These are phyloP conservation scores for Musa balbisiana DNA, from an alignment of 202 grass and related monocot genomes.

Conservation along the genomic window DNA sequence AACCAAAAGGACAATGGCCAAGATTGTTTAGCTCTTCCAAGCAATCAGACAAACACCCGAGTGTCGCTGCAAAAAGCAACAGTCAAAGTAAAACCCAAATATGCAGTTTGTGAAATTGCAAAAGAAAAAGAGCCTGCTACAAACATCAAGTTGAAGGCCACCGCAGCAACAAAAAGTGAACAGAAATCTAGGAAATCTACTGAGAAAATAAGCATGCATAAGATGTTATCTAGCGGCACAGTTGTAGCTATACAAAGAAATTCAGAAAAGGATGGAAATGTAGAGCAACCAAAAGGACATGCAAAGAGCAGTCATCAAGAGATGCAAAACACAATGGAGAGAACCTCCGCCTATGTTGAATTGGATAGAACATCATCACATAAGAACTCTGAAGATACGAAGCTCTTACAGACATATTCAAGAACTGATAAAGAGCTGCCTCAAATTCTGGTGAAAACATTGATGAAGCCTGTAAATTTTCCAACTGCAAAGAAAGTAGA, in stretches of 20 bases:
- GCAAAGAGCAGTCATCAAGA: constrained; percentile 26
- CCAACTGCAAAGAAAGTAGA: constrained; percentile 12
- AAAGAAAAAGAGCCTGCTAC: background rate
- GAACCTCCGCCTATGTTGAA: constrained; percentile 12
- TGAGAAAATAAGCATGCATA: constrained; percentile 23
- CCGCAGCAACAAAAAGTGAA: constrained; percentile 24
- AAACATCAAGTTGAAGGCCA: constrained; percentile 29
- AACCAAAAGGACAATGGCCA: constrained; percentile 27
- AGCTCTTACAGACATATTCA: constrained; percentile 19
- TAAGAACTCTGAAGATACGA: constrained; percentile 24
- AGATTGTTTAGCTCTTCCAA: constrained; percentile 1
- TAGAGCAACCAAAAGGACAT: constrained; percentile 25
- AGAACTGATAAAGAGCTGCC: background rate
- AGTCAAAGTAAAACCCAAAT: background rate
- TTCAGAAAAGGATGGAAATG: constrained; percentile 23
- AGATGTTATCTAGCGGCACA: constrained; percentile 9
- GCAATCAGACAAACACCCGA: constrained; percentile 8
- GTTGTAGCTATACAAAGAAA: constrained; percentile 5
- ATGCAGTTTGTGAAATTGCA: background rate
- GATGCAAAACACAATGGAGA: constrained; percentile 21
- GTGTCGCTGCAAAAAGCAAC: constrained; percentile 17
- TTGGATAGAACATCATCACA: constrained; percentile 5
- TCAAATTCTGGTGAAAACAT: background rate
- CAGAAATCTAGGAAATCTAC: constrained; percentile 38
- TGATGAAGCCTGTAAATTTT: background rate